Evolutionary conservation across 495 filamentous ascomycete species (phyloP).

Genomic region (Annulohypoxylon maeteangense): DNA sequence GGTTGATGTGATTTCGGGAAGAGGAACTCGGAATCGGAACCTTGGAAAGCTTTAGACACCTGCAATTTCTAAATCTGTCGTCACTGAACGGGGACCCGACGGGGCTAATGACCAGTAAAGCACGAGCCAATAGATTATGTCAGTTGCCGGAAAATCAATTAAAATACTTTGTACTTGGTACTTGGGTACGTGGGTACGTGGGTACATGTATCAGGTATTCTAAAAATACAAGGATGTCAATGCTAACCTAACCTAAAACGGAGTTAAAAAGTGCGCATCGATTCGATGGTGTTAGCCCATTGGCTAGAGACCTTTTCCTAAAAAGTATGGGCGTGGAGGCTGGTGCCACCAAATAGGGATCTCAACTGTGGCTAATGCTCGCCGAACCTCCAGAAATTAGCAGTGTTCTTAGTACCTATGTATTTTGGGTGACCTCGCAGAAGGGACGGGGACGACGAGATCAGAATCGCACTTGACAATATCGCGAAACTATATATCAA

Average conservation of each 20-base stretch:
- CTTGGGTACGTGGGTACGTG: not conserved
- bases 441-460: slow-evolving; percentile 1
- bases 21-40: slow-evolving; percentile 13
- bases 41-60: not conserved
- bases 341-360: slow-evolving; percentile 30
- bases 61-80: slow-evolving; percentile 25
- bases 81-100: slow-evolving; percentile 30
- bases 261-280: slow-evolving; percentile 8
- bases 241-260: slow-evolving; percentile 10
- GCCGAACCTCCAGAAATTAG: slow-evolving; percentile 42
- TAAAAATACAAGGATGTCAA: slow-evolving; percentile 5
- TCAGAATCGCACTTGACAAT: not conserved
- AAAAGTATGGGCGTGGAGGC: slow-evolving; percentile 27
- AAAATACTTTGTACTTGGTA: slow-evolving; percentile 6
- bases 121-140: slow-evolving; percentile 23
- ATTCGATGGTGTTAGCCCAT: slow-evolving; percentile 27
- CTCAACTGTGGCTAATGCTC: slow-evolving; percentile 33
- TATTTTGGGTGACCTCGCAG: not conserved
- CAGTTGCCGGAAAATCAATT: not conserved
- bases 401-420: slow-evolving; percentile 6
- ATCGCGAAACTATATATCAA: not conserved
- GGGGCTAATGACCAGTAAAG: slow-evolving; percentile 1
- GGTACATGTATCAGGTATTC: not conserved
- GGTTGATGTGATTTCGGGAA: slow-evolving; percentile 12
- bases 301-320: slow-evolving; percentile 34